A percentile compares a stretch with the other conserved stretches of the same genome.
phyloP scores from a whole-genome alignment of 1,284 basidiomycete genomes.

The Cystobasidium slooffiae region DNA sequence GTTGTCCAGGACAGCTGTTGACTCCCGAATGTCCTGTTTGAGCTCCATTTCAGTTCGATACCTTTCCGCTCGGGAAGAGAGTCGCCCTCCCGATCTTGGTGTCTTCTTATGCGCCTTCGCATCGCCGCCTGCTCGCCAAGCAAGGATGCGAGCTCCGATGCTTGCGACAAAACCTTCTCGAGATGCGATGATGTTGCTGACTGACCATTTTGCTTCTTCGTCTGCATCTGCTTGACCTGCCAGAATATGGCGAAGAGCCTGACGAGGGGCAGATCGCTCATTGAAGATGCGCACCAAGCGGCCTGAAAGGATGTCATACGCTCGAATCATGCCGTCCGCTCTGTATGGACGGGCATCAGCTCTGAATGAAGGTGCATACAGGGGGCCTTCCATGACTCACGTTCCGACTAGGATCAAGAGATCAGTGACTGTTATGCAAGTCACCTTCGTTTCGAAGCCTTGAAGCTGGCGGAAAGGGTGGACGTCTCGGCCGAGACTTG shows the following conservation, averaged over 20 bases:
- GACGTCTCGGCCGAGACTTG: slow-evolving; percentile 14
- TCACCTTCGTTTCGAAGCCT: slow-evolving; percentile 47
- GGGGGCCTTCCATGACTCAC: slow-evolving; percentile 26
- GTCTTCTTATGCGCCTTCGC: slow-evolving; percentile 45
- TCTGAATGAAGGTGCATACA: background rate
- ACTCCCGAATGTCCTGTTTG: slow-evolving; percentile 49
- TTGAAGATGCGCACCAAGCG: slow-evolving; percentile 49
- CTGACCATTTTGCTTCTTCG: slow-evolving; percentile 51
- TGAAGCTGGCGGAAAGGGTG: slow-evolving; percentile 42
- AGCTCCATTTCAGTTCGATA: slow-evolving; percentile 48
- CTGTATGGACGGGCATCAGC: slow-evolving; percentile 6
- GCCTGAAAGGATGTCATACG: slow-evolving; percentile 44
- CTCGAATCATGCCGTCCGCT: slow-evolving; percentile 49
- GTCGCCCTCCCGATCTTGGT: slow-evolving; percentile 12
- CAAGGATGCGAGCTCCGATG: slow-evolving; percentile 48
- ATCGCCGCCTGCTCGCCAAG: slow-evolving; percentile 47
- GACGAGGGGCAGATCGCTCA: slow-evolving; percentile 49
- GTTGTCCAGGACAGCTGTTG: slow-evolving; percentile 45
- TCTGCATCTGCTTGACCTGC: slow-evolving; percentile 45
- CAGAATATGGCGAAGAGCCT: slow-evolving; percentile 48
- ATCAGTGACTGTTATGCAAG: slow-evolving; percentile 47
- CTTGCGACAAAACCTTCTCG: slow-evolving; percentile 49
- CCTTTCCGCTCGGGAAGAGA: slow-evolving; percentile 23
- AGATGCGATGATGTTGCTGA: slow-evolving; percentile 45
- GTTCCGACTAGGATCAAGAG: slow-evolving; percentile 49